These are phyloP conservation scores for Biscutella laevigata DNA, from an alignment of 441 rosid genomes.

Conservation along the genomic window DNA sequence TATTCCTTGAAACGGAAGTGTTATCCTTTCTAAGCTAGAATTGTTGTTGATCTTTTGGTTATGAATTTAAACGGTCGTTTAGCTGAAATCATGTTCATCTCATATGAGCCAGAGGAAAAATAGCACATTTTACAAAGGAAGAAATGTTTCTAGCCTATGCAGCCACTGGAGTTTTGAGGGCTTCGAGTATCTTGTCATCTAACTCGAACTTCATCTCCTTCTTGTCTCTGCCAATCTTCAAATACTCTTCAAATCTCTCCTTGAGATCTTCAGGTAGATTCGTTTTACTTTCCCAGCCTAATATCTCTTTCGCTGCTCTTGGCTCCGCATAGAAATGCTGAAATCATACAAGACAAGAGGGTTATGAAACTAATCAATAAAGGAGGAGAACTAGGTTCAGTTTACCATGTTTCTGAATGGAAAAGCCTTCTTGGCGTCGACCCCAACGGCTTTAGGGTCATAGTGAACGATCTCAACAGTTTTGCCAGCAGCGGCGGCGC, in stretches of 20 bases:
- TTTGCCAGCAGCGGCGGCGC: slow-evolving; percentile 76
- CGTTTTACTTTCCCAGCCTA: slow-evolving; percentile 64
- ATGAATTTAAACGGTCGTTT: slow-evolving; percentile 8
- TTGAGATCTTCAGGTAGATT: slow-evolving; percentile 80
- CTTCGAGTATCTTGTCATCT: slow-evolving; percentile 71
- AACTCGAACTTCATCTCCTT: slow-evolving; percentile 59
- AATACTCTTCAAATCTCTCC: slow-evolving; percentile 68
- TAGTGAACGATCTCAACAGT: slow-evolving; percentile 73
- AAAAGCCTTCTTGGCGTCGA: slow-evolving; percentile 86
- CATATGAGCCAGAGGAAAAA: neutral
- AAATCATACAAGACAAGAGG: slow-evolving; percentile 9
- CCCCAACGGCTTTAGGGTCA: slow-evolving; percentile 70
- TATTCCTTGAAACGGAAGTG: slow-evolving; percentile 3
- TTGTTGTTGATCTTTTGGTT: neutral
- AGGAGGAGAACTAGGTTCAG: neutral
- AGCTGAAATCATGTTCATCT: slow-evolving; percentile 13
- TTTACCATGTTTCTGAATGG: slow-evolving; percentile 88
- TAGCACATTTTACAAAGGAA: slow-evolving; percentile 8
- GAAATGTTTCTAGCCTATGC: slow-evolving; percentile 9
- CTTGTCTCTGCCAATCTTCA: slow-evolving; percentile 76
- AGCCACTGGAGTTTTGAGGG: slow-evolving; percentile 60
- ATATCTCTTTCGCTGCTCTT: slow-evolving; percentile 71
- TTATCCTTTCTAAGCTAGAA: neutral
- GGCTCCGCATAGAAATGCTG: slow-evolving; percentile 93
- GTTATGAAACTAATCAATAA: neutral